Evolutionary conservation across 1,139 yeast genomes (phyloP), one percentile per base, ranked within the genome.

Genomic region (Pichia sp.): DNA sequence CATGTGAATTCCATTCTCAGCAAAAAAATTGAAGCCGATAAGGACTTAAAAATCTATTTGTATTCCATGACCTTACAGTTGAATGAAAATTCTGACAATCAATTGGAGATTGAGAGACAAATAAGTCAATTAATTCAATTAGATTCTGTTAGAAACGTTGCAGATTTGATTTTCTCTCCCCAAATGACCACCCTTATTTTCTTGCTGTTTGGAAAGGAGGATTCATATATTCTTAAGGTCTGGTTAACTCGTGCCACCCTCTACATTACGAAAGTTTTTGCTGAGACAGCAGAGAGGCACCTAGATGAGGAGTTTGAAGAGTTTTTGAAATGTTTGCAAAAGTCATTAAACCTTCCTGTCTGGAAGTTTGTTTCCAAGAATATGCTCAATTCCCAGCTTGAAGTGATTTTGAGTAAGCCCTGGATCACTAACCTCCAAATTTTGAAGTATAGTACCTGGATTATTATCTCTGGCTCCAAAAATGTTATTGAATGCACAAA

Each of bases 361-460:
- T 75, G 84, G 78, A 67, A 72, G 8, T 58, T 75, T 16, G 75
- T 82, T 12, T 79, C 85, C 2, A 63, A 69, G 6, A 65, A 75
- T 6, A 72, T 84, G 45, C 59, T 87, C 14, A 85, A 87, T 60
- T 74, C 95, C 0, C 87, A 87, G 60, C 68, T 88, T 40, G 95
- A 89, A 66, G 89, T 81, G 16, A 67, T 85, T 4, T 72, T 86
- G 29, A 71, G 72, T 4, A 76, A 67, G 9, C 65, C 70, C 48
- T 87, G 89, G 85, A 64, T 80, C 3, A 53, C 58, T 17, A 60
- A 70, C n/a, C 64, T 71, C 17, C 67, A 67, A 16, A 69, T 79
- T 2, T 66, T 87, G 58, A 71, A 74, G 48, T 79, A 83, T 61
- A 71, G 74, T 5, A 68, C 72, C 41, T 61, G 63, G 52, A 51